Evolutionary conservation across 2,329 filamentous ascomycete genomes (phyloP).

Genomic region (Parafenestella ontariensis): DNA sequence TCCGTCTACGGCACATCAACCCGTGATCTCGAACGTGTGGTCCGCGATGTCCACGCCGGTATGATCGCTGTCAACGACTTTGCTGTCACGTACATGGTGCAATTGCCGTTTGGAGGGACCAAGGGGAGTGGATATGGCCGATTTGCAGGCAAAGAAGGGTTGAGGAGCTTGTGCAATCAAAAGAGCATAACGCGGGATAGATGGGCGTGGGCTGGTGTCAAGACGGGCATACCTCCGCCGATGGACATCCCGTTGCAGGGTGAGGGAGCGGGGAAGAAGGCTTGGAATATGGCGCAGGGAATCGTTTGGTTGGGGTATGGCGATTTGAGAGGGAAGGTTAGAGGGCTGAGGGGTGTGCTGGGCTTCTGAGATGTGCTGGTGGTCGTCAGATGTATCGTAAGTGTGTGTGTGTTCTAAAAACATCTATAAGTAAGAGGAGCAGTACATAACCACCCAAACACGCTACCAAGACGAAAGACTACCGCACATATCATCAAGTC

Average conservation of each 20-base stretch:
- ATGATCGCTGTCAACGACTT: conserved; percentile 98
- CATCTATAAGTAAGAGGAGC: not conserved
- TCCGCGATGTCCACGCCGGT: conserved; percentile 75
- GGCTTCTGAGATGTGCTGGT: conserved; percentile 11
- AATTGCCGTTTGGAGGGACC: conserved; percentile 93
- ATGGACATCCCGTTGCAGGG: conserved; percentile 78
- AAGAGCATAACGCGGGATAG: conserved; percentile 87
- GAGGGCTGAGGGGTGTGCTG: conserved; percentile 51
- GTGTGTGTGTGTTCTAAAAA: not conserved
- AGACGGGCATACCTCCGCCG: conserved; percentile 80
- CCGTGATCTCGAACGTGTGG: conserved; percentile 67
- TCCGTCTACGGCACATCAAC: conserved; percentile 79
- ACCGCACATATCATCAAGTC: not conserved
- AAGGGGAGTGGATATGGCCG: conserved; percentile 87
- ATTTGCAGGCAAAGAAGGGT: conserved; percentile 89
- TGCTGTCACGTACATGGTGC: conserved; percentile 88
- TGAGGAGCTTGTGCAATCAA: conserved; percentile 82
- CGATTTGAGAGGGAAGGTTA: conserved; percentile 40
- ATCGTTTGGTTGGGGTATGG: conserved; percentile 60
- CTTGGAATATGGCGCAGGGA: conserved; percentile 54
- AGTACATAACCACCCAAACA: not conserved
- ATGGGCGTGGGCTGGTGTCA: conserved; percentile 62
- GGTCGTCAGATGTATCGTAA: not conserved
- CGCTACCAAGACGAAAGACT: not conserved
- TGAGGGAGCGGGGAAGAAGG: conserved; percentile 38